Evolutionary conservation across 2,329 filamentous ascomycete species (phyloP), one percentile per base, ranked within the genome.

Genomic region (Teratosphaeria pseudoeucalypti): DNA sequence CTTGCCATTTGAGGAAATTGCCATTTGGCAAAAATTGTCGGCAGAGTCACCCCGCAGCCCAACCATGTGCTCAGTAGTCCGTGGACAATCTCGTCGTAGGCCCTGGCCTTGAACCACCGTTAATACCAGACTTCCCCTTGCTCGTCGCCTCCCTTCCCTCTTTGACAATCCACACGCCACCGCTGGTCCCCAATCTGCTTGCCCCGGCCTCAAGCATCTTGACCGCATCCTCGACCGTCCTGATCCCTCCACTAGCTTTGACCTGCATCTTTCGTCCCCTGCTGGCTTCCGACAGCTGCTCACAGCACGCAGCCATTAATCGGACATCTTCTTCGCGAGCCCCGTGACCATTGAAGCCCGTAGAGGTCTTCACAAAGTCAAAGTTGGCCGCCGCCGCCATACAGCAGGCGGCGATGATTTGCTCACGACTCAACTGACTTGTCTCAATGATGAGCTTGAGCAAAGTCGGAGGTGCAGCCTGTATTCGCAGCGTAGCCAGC

Each of bases 391-490:
- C 74, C 16, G 76, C 77, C 2, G 79, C 77, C 49, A 85, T 73
- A 26, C 79, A 75, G 19, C 77, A 77, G 0, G 77, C 82, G 1
- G 81, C 81, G 37, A 84, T 75, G 58, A 84, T 78, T 62, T 84
- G 75, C 5, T 73, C 66, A 5, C 68, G 62, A 2, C 67, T 69
- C 19, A 85, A 73, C 65, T 82, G 78, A 0, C 79, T 79, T 7
- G 82, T 83, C 68, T 85, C 83, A 57, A 85, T 70, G 62, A 85
- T 85, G 54, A 84, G 77, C 68, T 85, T 85, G 49, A 81, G 65
- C 26, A 75, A 71, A 2, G 75, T 68, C 0, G 72, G 73, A 6
- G 69, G 63, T 1, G 70, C 77, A 37, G 75, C 78, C 26, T 78
- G 76, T 2, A 73, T 71, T 16, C 82, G 78, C 34, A 85, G 77